Base-by-base conservation (phyloP, 371 early-diverging fungal genomes). In the Syncephalastrum contaminatum region DNA sequence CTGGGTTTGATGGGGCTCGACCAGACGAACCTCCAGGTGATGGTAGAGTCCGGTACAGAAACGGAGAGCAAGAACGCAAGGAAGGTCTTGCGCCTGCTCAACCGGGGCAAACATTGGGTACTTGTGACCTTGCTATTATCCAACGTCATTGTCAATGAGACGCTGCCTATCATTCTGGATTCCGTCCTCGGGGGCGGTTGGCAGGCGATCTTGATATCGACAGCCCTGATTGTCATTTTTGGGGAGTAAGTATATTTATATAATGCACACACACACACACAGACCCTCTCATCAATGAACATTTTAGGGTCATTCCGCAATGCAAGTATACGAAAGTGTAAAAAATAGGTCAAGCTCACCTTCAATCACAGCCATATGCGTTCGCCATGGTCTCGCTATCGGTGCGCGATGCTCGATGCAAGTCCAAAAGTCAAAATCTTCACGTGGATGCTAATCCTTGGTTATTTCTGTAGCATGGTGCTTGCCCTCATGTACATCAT, bases 141-240 rank as follows among this genome's bases (percentile, higher is more conserved):
- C 13, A 98, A 96, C 72, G 94, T 94, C 12, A 79, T 98, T 39
- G 86, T 96, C 39, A 97, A 97, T 71, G 96, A 96, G 68, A 91
- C 97, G 2, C 72, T 98, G 56, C 98, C 98, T 4, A 92, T 98
- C 46, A 84, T 98, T 64, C 70, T 94, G 54, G 94, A 95, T 58
- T 79, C 83, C 22, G 80, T 91, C 0, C 71, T 90, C 4, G 90
- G 90, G 45, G 90, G 89, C 43, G 88, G 90, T 24, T 88, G 93
- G 53, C 81, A 87, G 45, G 98, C 98, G 10, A 87, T 98, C 43
- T 64, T 98, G 6, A 84, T 89, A 12, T 96, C 97, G 1, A 95
- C 94, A 1, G 87, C 80, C 0, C 65, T 94, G 30, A 90, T 98
- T 58, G 91, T 96, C 39, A 70, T 96, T 20, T 96, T 98, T 81